phyloP scores from a whole-genome alignment of 129 eudicot species.

The Heracleum sosnowskyi region DNA sequence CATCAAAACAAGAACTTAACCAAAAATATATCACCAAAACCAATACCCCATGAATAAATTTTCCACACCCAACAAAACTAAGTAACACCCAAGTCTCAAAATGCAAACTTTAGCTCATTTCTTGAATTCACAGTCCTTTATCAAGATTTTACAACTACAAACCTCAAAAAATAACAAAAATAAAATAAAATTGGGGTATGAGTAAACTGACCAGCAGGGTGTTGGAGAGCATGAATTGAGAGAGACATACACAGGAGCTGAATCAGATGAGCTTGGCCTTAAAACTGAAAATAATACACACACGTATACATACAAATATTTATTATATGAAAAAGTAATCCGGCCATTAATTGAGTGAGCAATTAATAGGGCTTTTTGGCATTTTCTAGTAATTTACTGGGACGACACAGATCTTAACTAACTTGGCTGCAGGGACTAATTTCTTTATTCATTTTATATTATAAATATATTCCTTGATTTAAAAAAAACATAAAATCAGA shows the following conservation, averaged over 20 bases:
- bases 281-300: neutral
- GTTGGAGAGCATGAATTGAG: neutral
- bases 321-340: neutral
- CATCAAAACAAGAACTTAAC: neutral
- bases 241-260: neutral
- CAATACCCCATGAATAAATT: neutral
- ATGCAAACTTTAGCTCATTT: conserved; percentile 4
- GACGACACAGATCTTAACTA: neutral
- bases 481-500: too few species aligned
- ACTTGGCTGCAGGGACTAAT: neutral
- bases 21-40: neutral
- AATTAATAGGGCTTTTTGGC: neutral
- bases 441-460: neutral
- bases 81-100: neutral
- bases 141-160: neutral
- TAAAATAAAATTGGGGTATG: neutral
- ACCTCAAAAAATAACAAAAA: neutral
- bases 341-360: neutral
- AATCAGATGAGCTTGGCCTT: neutral
- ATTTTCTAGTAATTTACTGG: neutral
- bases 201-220: neutral
- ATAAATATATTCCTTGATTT: too few species aligned
- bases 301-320: neutral
- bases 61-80: neutral
- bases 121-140: neutral